These are phyloP conservation scores for Colletotrichum tropicale DNA, from an alignment of 2,329 filamentous ascomycete genomes.

Conservation along the genomic window DNA sequence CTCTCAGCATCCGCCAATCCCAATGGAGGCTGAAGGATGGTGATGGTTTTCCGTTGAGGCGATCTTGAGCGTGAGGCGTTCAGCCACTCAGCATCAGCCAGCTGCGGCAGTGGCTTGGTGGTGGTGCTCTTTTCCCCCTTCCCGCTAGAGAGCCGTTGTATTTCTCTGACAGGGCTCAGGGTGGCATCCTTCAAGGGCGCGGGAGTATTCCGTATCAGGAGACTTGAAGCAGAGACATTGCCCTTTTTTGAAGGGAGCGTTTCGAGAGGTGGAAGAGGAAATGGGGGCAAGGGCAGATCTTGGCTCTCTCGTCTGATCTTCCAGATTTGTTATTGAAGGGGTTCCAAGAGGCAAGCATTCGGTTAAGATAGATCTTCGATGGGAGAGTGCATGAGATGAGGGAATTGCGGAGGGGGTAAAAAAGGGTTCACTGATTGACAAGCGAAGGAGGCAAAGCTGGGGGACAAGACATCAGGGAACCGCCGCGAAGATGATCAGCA, in stretches of 20 bases:
- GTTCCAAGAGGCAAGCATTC: not conserved
- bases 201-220: not conserved
- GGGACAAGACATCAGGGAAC: not conserved
- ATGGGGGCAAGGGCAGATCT: not conserved
- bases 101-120: constrained; percentile 13
- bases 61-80: not conserved
- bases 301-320: not conserved
- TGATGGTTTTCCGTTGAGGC: not conserved
- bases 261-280: not conserved
- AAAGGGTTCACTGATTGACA: not conserved
- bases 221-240: not conserved
- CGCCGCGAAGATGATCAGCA: not conserved
- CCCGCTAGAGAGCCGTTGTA: not conserved
- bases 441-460: not conserved
- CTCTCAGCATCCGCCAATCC: not conserved
- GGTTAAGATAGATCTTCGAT: not conserved
- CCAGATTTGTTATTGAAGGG: not conserved
- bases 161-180: not conserved
- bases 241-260: not conserved
- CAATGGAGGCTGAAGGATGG: not conserved
- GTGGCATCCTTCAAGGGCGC: not conserved
- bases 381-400: not conserved
- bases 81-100: constrained; percentile 2
- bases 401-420: not conserved
- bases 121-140: not conserved